A percentile compares a stretch with the other conserved stretches of the same genome.
These are phyloP conservation scores for Chloridella minuta DNA, from an alignment of 352 stramenopile species.

Conservation along the genomic window DNA sequence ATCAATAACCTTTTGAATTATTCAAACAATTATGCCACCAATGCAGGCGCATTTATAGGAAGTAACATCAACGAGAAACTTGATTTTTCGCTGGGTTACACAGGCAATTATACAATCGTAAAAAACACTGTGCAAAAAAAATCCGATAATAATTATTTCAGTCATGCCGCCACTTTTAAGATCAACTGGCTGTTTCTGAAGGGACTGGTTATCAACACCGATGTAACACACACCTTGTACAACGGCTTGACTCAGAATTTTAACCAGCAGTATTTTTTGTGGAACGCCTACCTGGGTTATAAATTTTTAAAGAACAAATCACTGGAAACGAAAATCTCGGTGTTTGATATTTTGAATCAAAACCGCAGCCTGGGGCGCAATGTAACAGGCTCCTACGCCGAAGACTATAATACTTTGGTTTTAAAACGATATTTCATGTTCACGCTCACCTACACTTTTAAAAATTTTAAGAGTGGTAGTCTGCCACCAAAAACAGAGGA, in stretches of 20 bases:
- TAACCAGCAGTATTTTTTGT: not conserved
- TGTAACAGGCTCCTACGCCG: not conserved
- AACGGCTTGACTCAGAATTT: not conserved
- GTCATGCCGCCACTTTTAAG: not conserved
- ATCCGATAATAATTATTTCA: not conserved
- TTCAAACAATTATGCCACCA: not conserved
- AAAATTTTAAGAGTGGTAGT: not conserved
- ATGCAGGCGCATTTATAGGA: not conserved
- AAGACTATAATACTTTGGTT: not conserved
- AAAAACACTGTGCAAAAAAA: not conserved
- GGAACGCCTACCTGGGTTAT: not conserved
- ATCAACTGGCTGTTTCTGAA: not conserved
- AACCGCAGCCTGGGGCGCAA: not conserved
- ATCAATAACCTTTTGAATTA: not conserved
- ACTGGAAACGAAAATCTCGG: not conserved
- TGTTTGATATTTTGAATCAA: not conserved
- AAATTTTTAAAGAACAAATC: constrained; percentile 9
- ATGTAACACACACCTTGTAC: not conserved
- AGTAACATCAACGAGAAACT: not conserved
- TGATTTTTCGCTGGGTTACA: not conserved
- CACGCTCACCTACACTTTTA: not conserved
- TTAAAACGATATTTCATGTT: not conserved
- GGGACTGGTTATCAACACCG: not conserved
- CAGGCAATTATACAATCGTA: not conserved
- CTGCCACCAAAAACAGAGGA: not conserved